These are phyloP conservation scores for Scheffersomyces ergatensis DNA, from an alignment of 805 yeast species.

Conservation along the genomic window DNA sequence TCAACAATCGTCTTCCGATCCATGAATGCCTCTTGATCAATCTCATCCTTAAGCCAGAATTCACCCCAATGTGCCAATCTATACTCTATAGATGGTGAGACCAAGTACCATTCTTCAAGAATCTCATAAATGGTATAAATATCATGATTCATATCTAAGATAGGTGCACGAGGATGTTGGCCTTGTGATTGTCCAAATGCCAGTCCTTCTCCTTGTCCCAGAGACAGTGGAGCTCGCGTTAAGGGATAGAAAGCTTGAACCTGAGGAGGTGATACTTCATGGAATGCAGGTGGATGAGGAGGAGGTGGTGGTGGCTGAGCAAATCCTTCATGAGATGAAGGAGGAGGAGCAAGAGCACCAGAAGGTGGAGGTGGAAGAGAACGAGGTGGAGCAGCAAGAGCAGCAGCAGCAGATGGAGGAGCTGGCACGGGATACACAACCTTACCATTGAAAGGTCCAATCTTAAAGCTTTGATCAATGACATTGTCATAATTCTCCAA, in stretches of 20 bases:
- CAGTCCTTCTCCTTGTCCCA: too few relatives aligned
- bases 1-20: conserved; percentile 10
- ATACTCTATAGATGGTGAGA: conserved; percentile 5
- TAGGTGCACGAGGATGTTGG: conserved; percentile 2
- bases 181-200: background rate
- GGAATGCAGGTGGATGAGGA: background rate
- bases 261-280: background rate
- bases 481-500: background rate
- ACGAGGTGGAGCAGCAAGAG: background rate
- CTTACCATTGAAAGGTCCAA: background rate
- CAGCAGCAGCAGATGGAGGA: conserved; percentile 1
- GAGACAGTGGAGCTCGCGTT: too few relatives aligned
- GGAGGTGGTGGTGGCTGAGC: background rate
- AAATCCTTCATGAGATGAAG: too few relatives aligned
- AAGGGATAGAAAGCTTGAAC: too few relatives aligned
- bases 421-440: background rate
- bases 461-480: background rate
- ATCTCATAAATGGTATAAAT: conserved; percentile 10
- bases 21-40: conserved; percentile 9
- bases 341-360: too few relatives aligned
- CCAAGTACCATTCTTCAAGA: conserved; percentile 11
- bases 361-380: background rate
- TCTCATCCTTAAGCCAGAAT: conserved; percentile 11
- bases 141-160: conserved; percentile 10
- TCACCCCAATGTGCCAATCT: conserved; percentile 8